These are phyloP conservation scores for Calonectria pauciramosa DNA, from an alignment of 2,329 filamentous ascomycete species.

Conservation along the genomic window DNA sequence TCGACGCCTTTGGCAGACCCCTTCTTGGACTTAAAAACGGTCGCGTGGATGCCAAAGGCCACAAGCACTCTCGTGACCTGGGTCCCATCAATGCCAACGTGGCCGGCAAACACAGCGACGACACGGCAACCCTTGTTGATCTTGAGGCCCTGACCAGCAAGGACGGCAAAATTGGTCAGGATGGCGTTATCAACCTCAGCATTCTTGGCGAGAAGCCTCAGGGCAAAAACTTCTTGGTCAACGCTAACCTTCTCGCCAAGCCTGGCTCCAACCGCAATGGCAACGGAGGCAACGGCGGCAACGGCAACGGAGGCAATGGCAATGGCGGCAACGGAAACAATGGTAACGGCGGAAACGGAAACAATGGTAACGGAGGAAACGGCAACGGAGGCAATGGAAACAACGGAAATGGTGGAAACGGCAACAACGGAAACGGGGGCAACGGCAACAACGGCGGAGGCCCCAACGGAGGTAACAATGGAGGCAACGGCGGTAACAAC, in stretches of 20 bases:
- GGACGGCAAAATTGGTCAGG: constrained; percentile 15
- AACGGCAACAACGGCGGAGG: not conserved
- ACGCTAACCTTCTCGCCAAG: constrained; percentile 16
- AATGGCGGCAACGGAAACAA: not conserved
- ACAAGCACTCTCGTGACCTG: not conserved
- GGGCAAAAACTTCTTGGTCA: constrained; percentile 19
- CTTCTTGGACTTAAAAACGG: not conserved
- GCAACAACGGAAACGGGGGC: not conserved
- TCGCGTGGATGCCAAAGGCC: not conserved
- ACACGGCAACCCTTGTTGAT: not conserved
- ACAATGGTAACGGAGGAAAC: constrained; percentile 16
- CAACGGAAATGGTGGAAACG: not conserved
- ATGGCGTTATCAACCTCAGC: constrained; percentile 15
- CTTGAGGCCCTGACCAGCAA: not conserved
- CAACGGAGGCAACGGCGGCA: not conserved
- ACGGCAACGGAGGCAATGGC: not conserved
- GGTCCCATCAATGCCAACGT: not conserved
- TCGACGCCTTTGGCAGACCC: not conserved
- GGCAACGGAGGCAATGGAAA: constrained; percentile 22
- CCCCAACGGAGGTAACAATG: not conserved
- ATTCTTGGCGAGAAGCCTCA: constrained; percentile 20
- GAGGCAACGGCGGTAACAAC: not conserved
- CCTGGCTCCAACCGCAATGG: not conserved
- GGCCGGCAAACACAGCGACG: not conserved
- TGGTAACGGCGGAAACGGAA: constrained; percentile 19